Evolutionary conservation across 805 yeast species (phyloP), one percentile per base, ranked within the genome.

Genomic region (Nakazawaea peltata): DNA sequence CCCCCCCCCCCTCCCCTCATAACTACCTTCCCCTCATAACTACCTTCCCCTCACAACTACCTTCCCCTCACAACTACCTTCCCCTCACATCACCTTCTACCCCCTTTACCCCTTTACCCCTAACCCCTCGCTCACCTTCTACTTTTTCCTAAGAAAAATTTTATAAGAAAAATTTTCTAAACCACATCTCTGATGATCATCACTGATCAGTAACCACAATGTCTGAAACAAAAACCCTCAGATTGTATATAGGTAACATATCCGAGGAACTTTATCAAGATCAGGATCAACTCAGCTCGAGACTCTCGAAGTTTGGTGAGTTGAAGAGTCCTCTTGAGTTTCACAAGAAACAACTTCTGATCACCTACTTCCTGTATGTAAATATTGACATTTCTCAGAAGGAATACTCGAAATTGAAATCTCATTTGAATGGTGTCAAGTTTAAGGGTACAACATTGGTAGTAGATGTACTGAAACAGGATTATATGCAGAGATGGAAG

Each of bases 371-470:
- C 60, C 96, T 79, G 1, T 86, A 69, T 43, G 53, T 83, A 1
- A 74, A 81, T 16, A 60, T 90, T 54, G 57, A 62, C n/a, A 54
- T 79, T 10, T 53, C 65, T 1, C 61, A 64, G 3, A 55, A 58
- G 15, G 61, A 66, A 24, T 74, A 67, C 36, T 58, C 56, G 1
- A 71, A 69, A 31, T 56, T 90, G 34, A 67, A 69, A 39, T 53
- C 59, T 5, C 62, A 81, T 1, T 68, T 84, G 43, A 71, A 85
- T 51, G 92, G 88, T 21, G 71, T 81, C 2, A 71, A 69, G 18
- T 90, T 69, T 57, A 85, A 82, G 67, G 95, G 94, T 2, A 66
- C 80, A 18, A 73, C 68, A 35, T 54, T 90, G 24, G 62, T 64
- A 2, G 57, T 90, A 8, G 74, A 69, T 34, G 53, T 59, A 30